A percentile compares a stretch with the other conserved stretches of the same genome.
These are phyloP conservation scores for Colletotrichum sp. DNA, from an alignment of 2,329 filamentous ascomycete species.

Conservation along the genomic window DNA sequence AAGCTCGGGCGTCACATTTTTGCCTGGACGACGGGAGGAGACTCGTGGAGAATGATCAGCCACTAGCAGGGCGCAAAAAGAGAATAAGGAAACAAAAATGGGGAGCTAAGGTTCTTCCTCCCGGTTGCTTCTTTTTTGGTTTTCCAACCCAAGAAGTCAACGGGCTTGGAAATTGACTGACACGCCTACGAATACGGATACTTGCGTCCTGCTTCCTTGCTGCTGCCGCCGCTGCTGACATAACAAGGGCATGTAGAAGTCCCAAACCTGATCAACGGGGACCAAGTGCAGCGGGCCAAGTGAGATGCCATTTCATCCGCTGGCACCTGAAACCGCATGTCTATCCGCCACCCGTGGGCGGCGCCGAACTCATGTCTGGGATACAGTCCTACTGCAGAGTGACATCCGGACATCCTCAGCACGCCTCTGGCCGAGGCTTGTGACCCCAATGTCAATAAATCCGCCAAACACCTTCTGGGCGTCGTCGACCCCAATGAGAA, in stretches of 20 bases:
- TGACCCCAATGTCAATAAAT: neutral
- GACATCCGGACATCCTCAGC: neutral
- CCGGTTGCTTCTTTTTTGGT: neutral
- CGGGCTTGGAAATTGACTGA: neutral
- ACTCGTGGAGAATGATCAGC: slow-evolving; percentile 10
- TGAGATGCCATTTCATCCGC: neutral
- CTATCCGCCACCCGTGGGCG: neutral
- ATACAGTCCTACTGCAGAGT: neutral
- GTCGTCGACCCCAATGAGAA: neutral
- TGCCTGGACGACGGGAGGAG: slow-evolving; percentile 20
- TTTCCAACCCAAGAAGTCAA: neutral
- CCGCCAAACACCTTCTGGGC: neutral
- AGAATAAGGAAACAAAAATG: neutral
- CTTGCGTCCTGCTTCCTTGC: neutral
- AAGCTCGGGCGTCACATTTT: slow-evolving; percentile 8
- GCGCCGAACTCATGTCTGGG: neutral
- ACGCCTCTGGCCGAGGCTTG: neutral
- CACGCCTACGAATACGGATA: neutral
- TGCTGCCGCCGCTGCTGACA: neutral
- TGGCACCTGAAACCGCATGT: slow-evolving; percentile 1
- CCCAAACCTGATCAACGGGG: neutral
- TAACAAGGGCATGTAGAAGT: neutral
- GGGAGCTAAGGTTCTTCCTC: neutral
- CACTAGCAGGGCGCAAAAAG: slow-evolving; percentile 3
- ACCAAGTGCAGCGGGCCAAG: neutral